Percentiles rank a stretch among this genome's conserved stretches.
Evolutionary conservation across 1,139 yeast species (phyloP).

Genomic region (Kurtzmaniella quercitrusa): DNA sequence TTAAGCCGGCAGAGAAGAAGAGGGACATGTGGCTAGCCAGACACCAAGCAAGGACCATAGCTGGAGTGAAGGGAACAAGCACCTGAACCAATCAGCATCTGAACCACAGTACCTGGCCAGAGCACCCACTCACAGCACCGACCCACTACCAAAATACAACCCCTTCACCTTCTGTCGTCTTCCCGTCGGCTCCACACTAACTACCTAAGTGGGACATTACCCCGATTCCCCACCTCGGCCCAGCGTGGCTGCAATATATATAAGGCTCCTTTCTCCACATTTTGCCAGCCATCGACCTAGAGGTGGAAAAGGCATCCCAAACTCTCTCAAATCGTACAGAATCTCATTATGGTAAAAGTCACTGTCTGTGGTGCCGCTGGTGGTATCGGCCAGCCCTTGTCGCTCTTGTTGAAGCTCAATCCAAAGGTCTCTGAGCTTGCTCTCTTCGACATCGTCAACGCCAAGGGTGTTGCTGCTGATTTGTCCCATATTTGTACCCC

Average conservation of each 20-base stretch:
- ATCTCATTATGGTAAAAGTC: slow-evolving; percentile 50
- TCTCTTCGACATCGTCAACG: slow-evolving; percentile 87
- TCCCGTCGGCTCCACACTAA: no score
- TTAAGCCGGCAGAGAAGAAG: not conserved
- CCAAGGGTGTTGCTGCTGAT: slow-evolving; percentile 97
- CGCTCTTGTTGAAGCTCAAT: slow-evolving; percentile 84
- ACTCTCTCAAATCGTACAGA: not conserved
- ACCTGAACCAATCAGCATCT: no score
- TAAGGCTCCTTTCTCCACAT: not conserved
- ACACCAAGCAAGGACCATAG: no score
- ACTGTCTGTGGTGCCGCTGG: slow-evolving; percentile 96
- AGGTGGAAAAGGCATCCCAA: no score
- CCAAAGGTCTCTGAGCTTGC: slow-evolving; percentile 80
- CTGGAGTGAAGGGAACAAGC: no score
- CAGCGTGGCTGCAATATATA: not conserved
- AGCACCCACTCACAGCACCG: no score
- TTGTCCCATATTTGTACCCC: slow-evolving; percentile 89
- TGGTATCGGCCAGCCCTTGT: slow-evolving; percentile 98
- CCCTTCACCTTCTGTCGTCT: no score
- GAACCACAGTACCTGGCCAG: no score
- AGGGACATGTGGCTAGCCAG: no score
- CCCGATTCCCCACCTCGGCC: not conserved
- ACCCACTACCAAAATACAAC: no score
- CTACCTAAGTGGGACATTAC: not conserved
- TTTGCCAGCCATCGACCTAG: not conserved